Base-by-base conservation (phyloP, 1,139 yeast species). In the Yamadazyma conglobata region DNA sequence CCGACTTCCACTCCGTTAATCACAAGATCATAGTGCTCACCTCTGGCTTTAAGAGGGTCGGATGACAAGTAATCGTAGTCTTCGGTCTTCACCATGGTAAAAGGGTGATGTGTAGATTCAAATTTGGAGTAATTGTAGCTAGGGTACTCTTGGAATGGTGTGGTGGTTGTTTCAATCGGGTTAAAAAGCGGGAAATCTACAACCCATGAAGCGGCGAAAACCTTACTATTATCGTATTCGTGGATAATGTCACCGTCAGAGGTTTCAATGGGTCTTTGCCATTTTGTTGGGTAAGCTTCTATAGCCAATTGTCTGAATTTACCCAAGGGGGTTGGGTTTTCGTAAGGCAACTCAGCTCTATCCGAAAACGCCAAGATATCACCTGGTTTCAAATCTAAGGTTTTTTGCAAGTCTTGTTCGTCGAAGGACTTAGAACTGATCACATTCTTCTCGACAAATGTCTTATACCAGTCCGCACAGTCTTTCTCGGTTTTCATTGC, bases 261-360 rank as follows among this genome's bases (percentile, higher is more conserved):
- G 3, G 38, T 27, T 15, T 51, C 47, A 4, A 57, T 44, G n/a
- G 60, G 56, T 17, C 81, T 58, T 42, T 66, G 64, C 79, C 80
- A 76, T 25, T 57, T 54, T 1, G 47, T 41, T 1, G 86, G 84
- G 42, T 58, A 71, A 20, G 61, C 64, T 25, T 70, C 66, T 20
- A 81, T 77, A 0, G 86, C 76, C 30, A 86, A 48, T 50, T 87
- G 95, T 36, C 98, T 70, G 42, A 86, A 73, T 38, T 82, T 70
- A 0, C 99, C 99, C 32, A 91, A 59, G 0, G 98, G 97, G 0
- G 98, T 91, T 13, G 98, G 97, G 49, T 88, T 91, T 49, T 93
- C 98, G 50, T 86, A 89, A 0, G 84, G 60, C 17, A 75, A 45
- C 5, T 56, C 51, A 1, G 86, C 76, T 34, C 98, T 68, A 15